Base-by-base conservation (phyloP, 768 basidiomycete species). In the Albatrellus ellisii region DNA sequence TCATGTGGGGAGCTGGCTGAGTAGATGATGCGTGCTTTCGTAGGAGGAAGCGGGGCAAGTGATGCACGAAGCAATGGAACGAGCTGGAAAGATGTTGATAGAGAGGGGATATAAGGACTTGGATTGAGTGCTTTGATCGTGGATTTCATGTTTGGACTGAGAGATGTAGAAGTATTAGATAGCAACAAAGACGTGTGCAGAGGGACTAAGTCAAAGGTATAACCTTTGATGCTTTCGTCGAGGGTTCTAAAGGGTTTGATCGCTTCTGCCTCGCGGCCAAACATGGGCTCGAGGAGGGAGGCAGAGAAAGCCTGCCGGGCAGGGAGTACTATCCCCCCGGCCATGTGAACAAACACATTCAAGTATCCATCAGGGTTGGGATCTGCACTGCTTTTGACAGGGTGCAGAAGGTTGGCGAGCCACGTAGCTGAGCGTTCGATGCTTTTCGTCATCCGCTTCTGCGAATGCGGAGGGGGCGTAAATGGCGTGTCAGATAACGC, bases 361-460 rank as follows among this genome's bases (percentile, higher is more conserved):
- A 63, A 57, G 9, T 52, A 56, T n/a, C n/a, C n/a, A n/a, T n/a
- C n/a, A 33, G 53, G 55, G 8, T 51, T 20, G 29, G 11, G n/a
- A 12, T 31, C 17, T 7, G 3, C 7, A 7, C 2, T 4, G 6
- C 7, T 31, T 12, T 31, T 17, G 18, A 51, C 46, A 2, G 59
- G 59, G 11, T 61, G 59, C 2, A 87, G 64, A 1, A 84, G 46
- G 26, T 69, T 62, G 0, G 66, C 58, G 0, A 88, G 58, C 87
- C 87, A 90, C 0, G 67, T 58, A 0, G 63, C 54, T 2, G 76
- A 77, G 21, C 86, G 69, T 33, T 86, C 79, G 40, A 87, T 69
- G 52, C 78, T 78, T 54, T 87, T 89, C 21, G 72, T 77, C 4
- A 78, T 58, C 2, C 87, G 74, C 48, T 83, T 88, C 53, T 90